Conservation (phyloP, 345 rosid species). For the Citrus maxima region DNA sequence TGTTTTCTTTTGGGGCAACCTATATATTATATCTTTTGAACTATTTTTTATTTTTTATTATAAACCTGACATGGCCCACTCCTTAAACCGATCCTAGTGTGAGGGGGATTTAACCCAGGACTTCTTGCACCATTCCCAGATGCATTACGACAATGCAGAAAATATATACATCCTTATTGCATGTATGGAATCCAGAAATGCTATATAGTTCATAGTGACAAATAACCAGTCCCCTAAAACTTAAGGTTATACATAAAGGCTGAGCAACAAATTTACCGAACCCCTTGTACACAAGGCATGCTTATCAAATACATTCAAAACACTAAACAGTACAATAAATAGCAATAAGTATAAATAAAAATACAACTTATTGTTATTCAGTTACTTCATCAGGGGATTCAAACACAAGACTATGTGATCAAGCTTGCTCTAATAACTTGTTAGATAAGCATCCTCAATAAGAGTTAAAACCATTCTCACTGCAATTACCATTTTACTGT, state of each 20-base stretch:
- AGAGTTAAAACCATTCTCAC: not conserved
- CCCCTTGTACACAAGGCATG: not conserved
- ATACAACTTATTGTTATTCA: not conserved
- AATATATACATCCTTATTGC: not conserved
- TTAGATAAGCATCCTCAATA: not conserved
- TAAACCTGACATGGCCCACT: not conserved
- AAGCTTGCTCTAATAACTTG: not conserved
- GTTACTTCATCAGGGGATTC: not conserved
- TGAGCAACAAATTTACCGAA: not conserved
- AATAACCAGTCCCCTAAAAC: not conserved
- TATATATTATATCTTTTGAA: not conserved
- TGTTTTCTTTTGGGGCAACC: not conserved
- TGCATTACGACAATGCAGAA: no score
- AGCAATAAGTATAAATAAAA: not conserved
- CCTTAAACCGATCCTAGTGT: not conserved
- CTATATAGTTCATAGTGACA: not conserved
- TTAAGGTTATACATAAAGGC: no score
- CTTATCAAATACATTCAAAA: not conserved
- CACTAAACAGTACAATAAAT: not conserved
- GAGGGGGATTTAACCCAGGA: not conserved
- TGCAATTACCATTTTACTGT: not conserved
- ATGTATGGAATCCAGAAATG: not conserved
- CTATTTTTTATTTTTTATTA: no score
- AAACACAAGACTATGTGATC: not conserved
- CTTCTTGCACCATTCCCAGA: not conserved